Base-by-base conservation (phyloP, 257 asterid genomes). In the Rehmannia glutinosa region DNA sequence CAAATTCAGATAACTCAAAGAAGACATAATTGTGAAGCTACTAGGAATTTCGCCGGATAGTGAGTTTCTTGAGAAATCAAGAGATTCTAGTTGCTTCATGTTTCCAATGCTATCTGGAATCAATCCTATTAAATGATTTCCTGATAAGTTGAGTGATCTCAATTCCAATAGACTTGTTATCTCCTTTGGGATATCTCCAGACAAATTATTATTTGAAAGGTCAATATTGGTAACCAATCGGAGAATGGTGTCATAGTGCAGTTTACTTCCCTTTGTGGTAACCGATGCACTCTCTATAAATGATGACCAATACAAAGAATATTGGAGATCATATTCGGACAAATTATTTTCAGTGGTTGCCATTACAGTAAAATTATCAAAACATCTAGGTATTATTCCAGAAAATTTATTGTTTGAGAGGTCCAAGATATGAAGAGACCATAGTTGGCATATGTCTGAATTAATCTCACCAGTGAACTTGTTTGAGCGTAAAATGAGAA, bases 31-130 rank as follows among this genome's bases (percentile, higher is more conserved):
- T 0, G 70, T 5, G 13, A 77, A 5, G 43, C 72, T 49, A 12
- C 8, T n/a, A 0, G 84, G 87, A 39, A 82, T 73, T 57, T 66
- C 69, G 6, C 82, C 80, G 3, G 32, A 24, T 4, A 82, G 25
- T 1, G 63, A 73, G 75, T 79, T 79, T 11, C 43, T 49, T 8
- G 82, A 82, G 16, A 78, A 30, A 66, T 76, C 81, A 21, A 77
- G 72, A 35, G 75, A 72, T 23, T 77, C 75, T 20, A 76, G 42
- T 28, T 59, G 61, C 57, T 52, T 76, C 81, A 71, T 76, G 12
- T 76, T 54, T 66, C 75, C 78, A 39, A 66, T 66, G 41, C 20
- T 32, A 2, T 45, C 8, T 0, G 81, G 57, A n/a, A 78, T 78
- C 11, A 5, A 6, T 23, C n/a, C 82, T 2, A 15, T 42, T 36